Percentiles rank a stretch among this genome's conserved stretches.
phyloP scores from a whole-genome alignment of 495 filamentous ascomycete genomes.

The Stereocaulon alpinum region DNA sequence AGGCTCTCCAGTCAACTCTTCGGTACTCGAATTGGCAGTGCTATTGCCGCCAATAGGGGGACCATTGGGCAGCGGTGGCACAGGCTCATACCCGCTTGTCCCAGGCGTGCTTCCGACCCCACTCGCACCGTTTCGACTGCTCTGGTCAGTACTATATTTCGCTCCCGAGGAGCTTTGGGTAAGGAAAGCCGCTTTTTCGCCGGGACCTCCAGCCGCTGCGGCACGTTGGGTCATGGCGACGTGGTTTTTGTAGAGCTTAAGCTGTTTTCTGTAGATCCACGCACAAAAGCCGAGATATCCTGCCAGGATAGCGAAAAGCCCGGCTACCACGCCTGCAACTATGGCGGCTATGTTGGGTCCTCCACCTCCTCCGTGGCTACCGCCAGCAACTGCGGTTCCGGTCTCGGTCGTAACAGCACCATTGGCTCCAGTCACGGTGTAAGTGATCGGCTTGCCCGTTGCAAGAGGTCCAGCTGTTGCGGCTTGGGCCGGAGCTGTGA shows the following conservation, averaged over 20 bases:
- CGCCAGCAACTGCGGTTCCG: constrained; percentile 14
- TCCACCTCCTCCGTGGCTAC: constrained; percentile 10
- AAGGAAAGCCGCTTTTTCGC: constrained; percentile 27
- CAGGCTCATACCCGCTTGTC: constrained; percentile 21
- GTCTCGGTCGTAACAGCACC: constrained; percentile 44
- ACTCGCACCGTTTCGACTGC: constrained; percentile 13
- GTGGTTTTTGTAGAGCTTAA: constrained; percentile 51
- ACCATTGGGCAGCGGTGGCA: constrained; percentile 26
- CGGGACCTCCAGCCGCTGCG: constrained; percentile 17
- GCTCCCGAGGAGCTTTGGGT: constrained; percentile 21
- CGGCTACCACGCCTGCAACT: constrained; percentile 53
- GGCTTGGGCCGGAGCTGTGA: constrained; percentile 51
- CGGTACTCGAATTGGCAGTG: constrained; percentile 32
- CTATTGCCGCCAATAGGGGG: constrained; percentile 30
- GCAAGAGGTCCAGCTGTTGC: constrained; percentile 58
- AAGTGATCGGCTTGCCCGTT: constrained; percentile 52
- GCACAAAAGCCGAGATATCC: constrained; percentile 61
- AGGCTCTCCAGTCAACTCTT: constrained; percentile 56
- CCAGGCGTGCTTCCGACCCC: constrained; percentile 15
- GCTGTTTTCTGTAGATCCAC: constrained; percentile 56
- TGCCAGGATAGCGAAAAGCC: constrained; percentile 45
- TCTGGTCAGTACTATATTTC: constrained; percentile 22
- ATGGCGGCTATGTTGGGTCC: constrained; percentile 49
- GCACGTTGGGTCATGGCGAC: constrained; percentile 43
- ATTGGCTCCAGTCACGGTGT: constrained; percentile 52